phyloP scores from a whole-genome alignment of 1,284 basidiomycete species.

The Malassezia slooffiae region DNA sequence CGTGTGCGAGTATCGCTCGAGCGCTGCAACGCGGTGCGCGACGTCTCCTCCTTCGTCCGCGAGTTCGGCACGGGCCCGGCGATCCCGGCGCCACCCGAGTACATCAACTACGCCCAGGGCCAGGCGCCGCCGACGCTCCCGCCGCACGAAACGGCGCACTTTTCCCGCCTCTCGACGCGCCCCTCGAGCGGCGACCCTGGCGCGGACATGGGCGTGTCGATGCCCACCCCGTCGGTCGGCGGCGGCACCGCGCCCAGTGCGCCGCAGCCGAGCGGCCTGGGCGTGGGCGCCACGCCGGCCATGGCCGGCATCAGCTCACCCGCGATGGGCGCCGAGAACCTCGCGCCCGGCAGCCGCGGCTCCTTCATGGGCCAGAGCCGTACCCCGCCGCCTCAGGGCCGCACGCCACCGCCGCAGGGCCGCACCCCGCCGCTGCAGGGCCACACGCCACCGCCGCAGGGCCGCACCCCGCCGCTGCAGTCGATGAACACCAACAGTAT shows the following conservation, averaged over 20 bases:
- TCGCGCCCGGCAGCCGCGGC: background rate
- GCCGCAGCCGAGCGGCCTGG: background rate
- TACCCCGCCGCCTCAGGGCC: background rate
- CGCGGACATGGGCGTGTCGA: background rate
- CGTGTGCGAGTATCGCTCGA: constrained; percentile 41
- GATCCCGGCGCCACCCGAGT: constrained; percentile 44
- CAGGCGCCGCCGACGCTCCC: constrained; percentile 34
- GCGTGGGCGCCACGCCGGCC: background rate
- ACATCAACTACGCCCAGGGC: constrained; percentile 43
- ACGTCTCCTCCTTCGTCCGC: constrained; percentile 39
- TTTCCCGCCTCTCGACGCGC: constrained; percentile 34
- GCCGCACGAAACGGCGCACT: constrained; percentile 28
- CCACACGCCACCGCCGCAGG: constrained; percentile 3
- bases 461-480: constrained; percentile 25
- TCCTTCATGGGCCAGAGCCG: too few species aligned
- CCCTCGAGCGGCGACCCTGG: constrained; percentile 14
- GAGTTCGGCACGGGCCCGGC: constrained; percentile 36
- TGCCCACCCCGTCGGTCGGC: background rate
- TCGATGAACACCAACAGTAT: constrained; percentile 15
- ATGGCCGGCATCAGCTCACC: background rate
- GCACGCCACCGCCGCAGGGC: constrained; percentile 9
- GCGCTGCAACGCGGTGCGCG: constrained; percentile 34
- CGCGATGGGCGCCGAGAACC: background rate
- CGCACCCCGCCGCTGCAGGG: too few species aligned
- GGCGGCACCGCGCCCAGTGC: background rate